Evolutionary conservation across 2,329 filamentous ascomycete genomes (phyloP), one percentile per base, ranked within the genome.

Genomic region (Fusarium sp.): DNA sequence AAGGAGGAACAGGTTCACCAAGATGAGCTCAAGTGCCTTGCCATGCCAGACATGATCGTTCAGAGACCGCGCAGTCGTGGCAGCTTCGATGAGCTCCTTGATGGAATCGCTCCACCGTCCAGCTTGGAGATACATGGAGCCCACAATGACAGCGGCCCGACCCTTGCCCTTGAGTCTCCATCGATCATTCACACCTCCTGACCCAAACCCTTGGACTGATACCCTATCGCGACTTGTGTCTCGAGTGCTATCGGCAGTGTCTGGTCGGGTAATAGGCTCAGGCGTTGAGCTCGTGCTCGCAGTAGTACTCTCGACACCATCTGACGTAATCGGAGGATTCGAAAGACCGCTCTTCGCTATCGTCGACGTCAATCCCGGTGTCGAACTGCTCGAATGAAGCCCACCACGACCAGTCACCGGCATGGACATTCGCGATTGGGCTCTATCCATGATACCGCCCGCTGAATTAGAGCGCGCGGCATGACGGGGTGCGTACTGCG

Each of bases 11-110:
- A 98, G 85, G 75, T 91, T 93, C 25, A 97, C 85, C 50, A 96
- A 82, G 65, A 97, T 92, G 27, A 94, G 89, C 77, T 99, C 96
- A 18, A 99, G 84, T 1, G 93, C 94, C 80, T 98, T 98, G 16
- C 92, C 96, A 80, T 97, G 93, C 95, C 96, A 99, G n/a, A 98
- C 79, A 79, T 97, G 93, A 79, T 99, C 96, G 73, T 93, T 94
- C 63, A 92, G 87, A 36, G 89, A 89, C 73, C 93, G 91, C 14
- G 93, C 91, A 72, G 90, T 88, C 9, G 87, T 87, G 2, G 92
- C 93, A 58, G 91, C 93, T 65, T 97, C 95, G 9, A 89, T 84
- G 20, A 97, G 86, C 76, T 97, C 93, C 77, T 89, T 91, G 49
- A 98, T 79, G 7, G 95, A 94, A 80, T 98, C 94, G 51, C 85